Conservation (phyloP, 2,329 filamentous ascomycete genomes). For the Fusarium denticulatum region DNA sequence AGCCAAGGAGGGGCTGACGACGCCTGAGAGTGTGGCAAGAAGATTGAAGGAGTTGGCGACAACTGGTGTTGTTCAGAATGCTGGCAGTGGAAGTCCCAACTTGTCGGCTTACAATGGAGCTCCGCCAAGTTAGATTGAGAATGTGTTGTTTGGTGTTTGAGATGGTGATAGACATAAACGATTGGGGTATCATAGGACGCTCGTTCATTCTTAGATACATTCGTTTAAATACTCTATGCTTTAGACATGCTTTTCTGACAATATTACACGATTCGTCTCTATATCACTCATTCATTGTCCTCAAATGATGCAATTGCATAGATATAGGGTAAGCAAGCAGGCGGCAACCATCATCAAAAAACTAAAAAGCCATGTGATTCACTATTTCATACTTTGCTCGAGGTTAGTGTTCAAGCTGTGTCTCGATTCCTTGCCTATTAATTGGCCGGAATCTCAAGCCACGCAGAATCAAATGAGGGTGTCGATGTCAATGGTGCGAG, state of each 20-base stretch:
- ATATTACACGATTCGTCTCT: too few relatives aligned
- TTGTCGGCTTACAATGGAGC: slow-evolving; percentile 59
- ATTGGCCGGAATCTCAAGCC: background rate
- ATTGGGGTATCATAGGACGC: background rate
- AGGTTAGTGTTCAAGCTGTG: background rate
- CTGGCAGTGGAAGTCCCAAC: slow-evolving; percentile 53
- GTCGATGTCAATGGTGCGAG: slow-evolving; percentile 5
- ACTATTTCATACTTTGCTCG: background rate
- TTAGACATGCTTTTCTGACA: background rate
- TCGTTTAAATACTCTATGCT: background rate
- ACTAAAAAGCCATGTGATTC: background rate
- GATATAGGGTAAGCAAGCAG: background rate
- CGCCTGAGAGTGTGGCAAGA: slow-evolving; percentile 54
- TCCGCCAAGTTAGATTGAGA: background rate
- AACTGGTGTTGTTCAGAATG: slow-evolving; percentile 50
- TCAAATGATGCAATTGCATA: background rate
- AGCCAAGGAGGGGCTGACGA: slow-evolving; percentile 45
- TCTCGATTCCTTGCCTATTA: background rate
- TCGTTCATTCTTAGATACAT: slow-evolving; percentile 9
- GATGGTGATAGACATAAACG: background rate
- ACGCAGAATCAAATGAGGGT: background rate
- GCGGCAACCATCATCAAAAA: background rate
- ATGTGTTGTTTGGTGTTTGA: background rate
- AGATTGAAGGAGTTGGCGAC: slow-evolving; percentile 55
- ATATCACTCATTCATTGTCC: background rate